Percentiles rank a stretch among this genome's conserved stretches.
Conservation (phyloP, 208 protist species). For the Novymonas esmeraldas region DNA sequence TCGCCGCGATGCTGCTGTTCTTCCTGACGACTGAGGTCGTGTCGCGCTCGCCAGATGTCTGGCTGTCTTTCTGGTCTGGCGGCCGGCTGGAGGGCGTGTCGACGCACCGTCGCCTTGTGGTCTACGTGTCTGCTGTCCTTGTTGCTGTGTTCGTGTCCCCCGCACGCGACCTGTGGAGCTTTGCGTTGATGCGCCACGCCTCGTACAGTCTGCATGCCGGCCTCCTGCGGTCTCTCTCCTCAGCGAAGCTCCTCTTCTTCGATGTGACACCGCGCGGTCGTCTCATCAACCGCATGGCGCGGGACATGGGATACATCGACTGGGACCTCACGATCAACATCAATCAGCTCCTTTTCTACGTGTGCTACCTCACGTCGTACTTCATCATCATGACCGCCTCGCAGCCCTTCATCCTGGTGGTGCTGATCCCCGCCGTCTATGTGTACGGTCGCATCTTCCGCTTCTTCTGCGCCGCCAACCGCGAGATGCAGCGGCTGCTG, state of each 20-base stretch:
- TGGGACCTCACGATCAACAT: slow-evolving; percentile 34
- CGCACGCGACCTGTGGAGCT: slow-evolving; percentile 33
- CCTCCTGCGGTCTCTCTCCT: slow-evolving; percentile 49
- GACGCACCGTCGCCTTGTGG: slow-evolving; percentile 12
- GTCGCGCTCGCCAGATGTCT: slow-evolving; percentile 33
- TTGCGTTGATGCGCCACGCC: slow-evolving; percentile 26
- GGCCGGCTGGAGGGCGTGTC: slow-evolving; percentile 1
- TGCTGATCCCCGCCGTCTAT: slow-evolving; percentile 68
- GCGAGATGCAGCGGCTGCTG: slow-evolving; percentile 89
- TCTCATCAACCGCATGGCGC: slow-evolving; percentile 94
- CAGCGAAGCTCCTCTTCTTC: slow-evolving; percentile 88
- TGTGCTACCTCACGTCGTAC: slow-evolving; percentile 36
- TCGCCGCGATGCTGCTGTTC: slow-evolving; percentile 29
- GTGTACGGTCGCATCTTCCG: slow-evolving; percentile 72
- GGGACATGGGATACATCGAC: slow-evolving; percentile 88
- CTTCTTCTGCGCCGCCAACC: slow-evolving; percentile 61
- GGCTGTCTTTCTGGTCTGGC: slow-evolving; percentile 74
- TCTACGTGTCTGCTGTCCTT: slow-evolving; percentile 32
- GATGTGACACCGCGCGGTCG: slow-evolving; percentile 92
- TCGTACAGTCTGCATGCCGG: slow-evolving; percentile 38
- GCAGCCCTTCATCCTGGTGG: slow-evolving; percentile 24
- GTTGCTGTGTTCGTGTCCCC: slow-evolving; percentile 27
- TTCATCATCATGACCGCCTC: background rate
- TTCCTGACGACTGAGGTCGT: slow-evolving; percentile 52
- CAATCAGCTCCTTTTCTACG: slow-evolving; percentile 36